Evolutionary conservation across 73 alveolate species (phyloP).

Genomic region (Paramecium caudatum): DNA sequence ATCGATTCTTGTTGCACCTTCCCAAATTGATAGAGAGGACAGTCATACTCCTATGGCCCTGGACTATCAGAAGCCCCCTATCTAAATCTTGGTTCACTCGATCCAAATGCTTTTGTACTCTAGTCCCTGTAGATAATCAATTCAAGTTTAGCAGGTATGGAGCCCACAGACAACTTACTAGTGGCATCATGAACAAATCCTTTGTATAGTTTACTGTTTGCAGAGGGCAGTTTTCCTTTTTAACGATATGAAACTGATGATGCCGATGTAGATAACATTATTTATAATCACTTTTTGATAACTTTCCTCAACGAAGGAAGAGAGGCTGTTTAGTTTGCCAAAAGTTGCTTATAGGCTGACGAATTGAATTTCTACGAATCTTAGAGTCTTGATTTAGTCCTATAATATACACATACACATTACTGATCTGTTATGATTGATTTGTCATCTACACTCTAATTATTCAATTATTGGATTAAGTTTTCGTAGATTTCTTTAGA

Average conservation of each 20-base stretch:
- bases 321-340: neutral
- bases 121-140: conserved; percentile 65
- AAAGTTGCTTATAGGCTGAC: neutral
- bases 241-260: conserved; percentile 62
- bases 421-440: neutral
- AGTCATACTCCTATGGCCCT: conserved; percentile 73
- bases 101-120: conserved; percentile 75
- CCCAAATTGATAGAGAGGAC: conserved; percentile 9
- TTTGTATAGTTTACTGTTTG: conserved; percentile 62
- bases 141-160: conserved; percentile 77
- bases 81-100: conserved; percentile 72
- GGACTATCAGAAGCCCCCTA: conserved; percentile 41
- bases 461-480: neutral
- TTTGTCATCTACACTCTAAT: neutral
- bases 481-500: conserved; percentile 1
- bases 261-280: conserved; percentile 71
- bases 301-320: conserved; percentile 1
- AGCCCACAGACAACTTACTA: conserved; percentile 68
- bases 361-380: neutral
- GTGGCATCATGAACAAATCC: conserved; percentile 77
- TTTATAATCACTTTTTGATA: conserved; percentile 47
- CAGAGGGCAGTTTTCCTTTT: conserved; percentile 69
- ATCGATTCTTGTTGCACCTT: conserved; percentile 59
- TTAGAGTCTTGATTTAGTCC: neutral
- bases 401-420: neutral